A percentile compares a stretch with the other conserved stretches of the same genome.
phyloP scores from a whole-genome alignment of 805 yeast species.

The Ogataea philodendri region DNA sequence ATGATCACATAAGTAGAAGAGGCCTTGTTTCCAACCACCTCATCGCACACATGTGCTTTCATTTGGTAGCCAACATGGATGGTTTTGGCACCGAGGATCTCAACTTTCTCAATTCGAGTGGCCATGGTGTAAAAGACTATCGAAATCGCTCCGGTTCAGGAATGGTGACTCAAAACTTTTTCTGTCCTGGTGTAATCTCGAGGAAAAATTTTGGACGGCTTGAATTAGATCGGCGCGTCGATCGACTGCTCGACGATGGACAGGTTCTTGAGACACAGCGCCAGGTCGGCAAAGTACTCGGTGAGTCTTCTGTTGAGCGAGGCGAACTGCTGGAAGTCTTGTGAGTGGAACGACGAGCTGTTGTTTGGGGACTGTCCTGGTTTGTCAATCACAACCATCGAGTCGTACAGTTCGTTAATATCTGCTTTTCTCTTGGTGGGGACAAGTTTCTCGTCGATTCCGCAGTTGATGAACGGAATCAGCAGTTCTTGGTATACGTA shows the following conservation, averaged over 20 bases:
- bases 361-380: background rate
- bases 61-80: constrained; percentile 90
- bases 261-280: constrained; percentile 3
- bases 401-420: constrained; percentile 8
- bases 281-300: constrained; percentile 16
- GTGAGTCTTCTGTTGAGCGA: constrained; percentile 8
- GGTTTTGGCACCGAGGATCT: constrained; percentile 76
- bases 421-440: constrained; percentile 2
- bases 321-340: background rate
- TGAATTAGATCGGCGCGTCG: constrained; percentile 9
- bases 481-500: constrained; percentile 16
- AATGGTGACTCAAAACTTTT: constrained; percentile 10
- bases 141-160: background rate
- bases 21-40: constrained; percentile 56
- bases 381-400: constrained; percentile 1
- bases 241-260: background rate
- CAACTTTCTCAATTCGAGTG: constrained; percentile 47
- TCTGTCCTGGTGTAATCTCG: constrained; percentile 9
- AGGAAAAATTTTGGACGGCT: constrained; percentile 3
- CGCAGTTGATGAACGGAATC: constrained; percentile 17
- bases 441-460: constrained; percentile 2
- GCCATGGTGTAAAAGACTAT: constrained; percentile 11
- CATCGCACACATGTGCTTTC: constrained; percentile 67
- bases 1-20: constrained; percentile 92
- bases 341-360: background rate